A percentile compares a stretch with the other conserved stretches of the same genome.
Conservation (phyloP, 2,329 filamentous ascomycete species). For the Ophiostoma perfectum region DNA sequence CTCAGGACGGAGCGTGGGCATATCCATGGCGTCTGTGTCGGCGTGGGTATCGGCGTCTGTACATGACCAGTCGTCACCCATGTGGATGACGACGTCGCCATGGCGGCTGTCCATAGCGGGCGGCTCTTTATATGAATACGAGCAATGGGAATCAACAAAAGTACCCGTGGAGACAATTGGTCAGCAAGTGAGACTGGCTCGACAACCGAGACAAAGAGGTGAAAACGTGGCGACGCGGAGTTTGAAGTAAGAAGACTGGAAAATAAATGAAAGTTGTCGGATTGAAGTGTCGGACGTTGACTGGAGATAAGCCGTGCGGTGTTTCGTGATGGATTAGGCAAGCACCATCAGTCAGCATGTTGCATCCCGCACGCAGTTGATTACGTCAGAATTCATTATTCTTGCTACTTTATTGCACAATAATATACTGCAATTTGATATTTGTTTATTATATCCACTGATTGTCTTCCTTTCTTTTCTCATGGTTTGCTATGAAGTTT, state of each 20-base stretch:
- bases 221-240: not conserved
- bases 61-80: conserved; percentile 10
- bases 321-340: conserved; percentile 8
- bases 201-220: not conserved
- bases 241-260: not conserved
- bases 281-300: not conserved
- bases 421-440: not conserved
- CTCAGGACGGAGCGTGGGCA: too few relatives aligned
- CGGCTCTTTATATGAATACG: not conserved
- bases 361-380: not conserved
- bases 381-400: not conserved
- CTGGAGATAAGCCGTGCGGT: not conserved
- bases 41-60: not conserved
- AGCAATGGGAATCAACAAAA: not conserved
- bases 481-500: too few relatives aligned
- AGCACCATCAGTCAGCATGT: not conserved
- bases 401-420: too few relatives aligned
- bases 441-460: not conserved
- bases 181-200: not conserved
- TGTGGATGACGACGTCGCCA: conserved; percentile 14
- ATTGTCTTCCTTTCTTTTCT: too few relatives aligned
- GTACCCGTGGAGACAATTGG: conserved; percentile 7
- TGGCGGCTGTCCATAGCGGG: not conserved
- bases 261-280: not conserved
- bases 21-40: not conserved